Base-by-base conservation (phyloP, 805 yeast genomes). In the Schizosaccharomyces osmophilus region DNA sequence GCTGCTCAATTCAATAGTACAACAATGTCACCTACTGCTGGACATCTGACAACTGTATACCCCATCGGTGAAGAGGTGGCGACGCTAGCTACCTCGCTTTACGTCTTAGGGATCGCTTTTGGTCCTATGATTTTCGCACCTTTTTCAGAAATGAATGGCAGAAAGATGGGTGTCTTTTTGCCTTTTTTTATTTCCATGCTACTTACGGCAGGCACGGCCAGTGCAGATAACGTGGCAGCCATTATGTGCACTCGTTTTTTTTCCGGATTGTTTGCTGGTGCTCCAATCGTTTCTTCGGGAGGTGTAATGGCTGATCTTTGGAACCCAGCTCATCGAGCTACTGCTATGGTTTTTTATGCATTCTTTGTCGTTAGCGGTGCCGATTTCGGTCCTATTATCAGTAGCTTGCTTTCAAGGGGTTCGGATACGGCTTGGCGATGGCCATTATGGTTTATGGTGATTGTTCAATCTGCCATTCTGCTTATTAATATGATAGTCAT, bases 71-170 rank as follows among this genome's bases (percentile, higher is more conserved):
- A 68, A 4, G 83, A 80, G 13, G 88, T 82, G 13, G 83, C 84
- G 13, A 78, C 85, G 24, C 75, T 89, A 57, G 85, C 87, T 62
- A 78, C 87, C 4, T 81, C 95, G 0, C 74, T 87, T 26, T 54
- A 26, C 15, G 90, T 86, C 26, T 70, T 84, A 58, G 95, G 95
- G 22, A 86, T 87, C 71, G 95, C 94, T 0, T 78, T 85, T 1
- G 94, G 95, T 22, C 95, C 95, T 1, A 75, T 85, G 62, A 67
- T 84, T 45, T 86, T 87, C 82, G 94, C 87, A 29, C 90, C 90
- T 19, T 70, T 84, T 24, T 81, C 86, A n/a, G 93, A 84, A 68
- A 67, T 83, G 48, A 19, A 29, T n/a, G 60, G 60, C 17, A 45
- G 60, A 17, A 32, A 57, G 19, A 11, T 31, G n/a, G 54, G 24